phyloP scores from a whole-genome alignment of 768 basidiomycete species.

The Trametes elegans region DNA sequence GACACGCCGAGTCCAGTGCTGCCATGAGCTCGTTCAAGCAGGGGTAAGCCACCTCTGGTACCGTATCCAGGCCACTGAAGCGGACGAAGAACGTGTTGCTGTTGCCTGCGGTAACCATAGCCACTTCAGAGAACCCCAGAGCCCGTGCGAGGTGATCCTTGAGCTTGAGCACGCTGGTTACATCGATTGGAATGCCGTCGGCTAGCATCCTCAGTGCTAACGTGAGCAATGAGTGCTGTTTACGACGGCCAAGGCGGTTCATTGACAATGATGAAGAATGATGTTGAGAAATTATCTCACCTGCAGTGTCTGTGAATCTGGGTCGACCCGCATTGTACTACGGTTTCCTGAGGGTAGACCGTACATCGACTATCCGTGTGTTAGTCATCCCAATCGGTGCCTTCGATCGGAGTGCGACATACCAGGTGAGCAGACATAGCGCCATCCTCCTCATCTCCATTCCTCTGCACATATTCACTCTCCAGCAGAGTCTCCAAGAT shows the following conservation, averaged over 20 bases:
- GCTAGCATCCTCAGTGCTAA: conserved; percentile 67
- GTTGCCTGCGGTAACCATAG: conserved; percentile 42
- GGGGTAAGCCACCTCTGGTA: conserved; percentile 45
- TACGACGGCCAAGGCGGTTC: background rate
- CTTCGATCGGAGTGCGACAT: too few species aligned
- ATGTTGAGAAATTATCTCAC: conserved; percentile 29
- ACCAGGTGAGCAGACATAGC: conserved; percentile 43
- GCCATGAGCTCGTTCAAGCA: conserved; percentile 58
- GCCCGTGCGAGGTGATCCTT: conserved; percentile 49
- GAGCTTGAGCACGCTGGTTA: conserved; percentile 53
- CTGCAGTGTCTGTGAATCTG: conserved; percentile 46
- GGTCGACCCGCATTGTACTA: conserved; percentile 34
- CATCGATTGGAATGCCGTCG: conserved; percentile 56
- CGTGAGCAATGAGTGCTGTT: conserved; percentile 55
- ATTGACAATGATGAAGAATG: background rate
- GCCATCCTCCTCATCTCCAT: conserved; percentile 38
- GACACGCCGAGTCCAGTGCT: conserved; percentile 58
- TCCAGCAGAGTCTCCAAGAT: conserved; percentile 59
- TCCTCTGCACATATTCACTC: conserved; percentile 44
- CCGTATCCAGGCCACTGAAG: conserved; percentile 45
- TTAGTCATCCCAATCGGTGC: too few species aligned
- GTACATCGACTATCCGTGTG: conserved; percentile 40
- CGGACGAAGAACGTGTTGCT: conserved; percentile 53
- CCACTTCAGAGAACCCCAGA: conserved; percentile 55
- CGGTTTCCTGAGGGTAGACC: conserved; percentile 35